A percentile compares a stretch with the other conserved stretches of the same genome.
Evolutionary conservation across 1,284 basidiomycete species (phyloP).

Genomic region (Amylostereum chailletii): DNA sequence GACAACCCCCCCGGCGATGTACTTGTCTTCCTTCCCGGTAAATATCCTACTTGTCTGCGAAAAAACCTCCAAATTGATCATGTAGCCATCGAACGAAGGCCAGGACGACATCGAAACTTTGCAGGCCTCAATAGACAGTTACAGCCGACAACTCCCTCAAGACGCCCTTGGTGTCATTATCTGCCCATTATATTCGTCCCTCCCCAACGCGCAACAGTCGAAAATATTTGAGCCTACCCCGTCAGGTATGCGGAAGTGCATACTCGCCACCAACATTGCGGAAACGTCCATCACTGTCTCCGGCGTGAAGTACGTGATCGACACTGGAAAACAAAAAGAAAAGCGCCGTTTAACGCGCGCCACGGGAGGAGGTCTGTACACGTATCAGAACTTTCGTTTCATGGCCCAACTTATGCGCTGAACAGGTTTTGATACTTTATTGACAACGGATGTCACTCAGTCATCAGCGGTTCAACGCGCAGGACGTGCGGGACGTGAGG

Average conservation of each 20-base stretch:
- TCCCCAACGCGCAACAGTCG: conserved; percentile 71
- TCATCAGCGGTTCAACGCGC: conserved; percentile 82
- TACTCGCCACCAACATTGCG: conserved; percentile 94
- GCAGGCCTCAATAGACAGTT: conserved; percentile 61
- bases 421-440: conserved; percentile 80
- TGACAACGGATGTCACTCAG: conserved; percentile 82
- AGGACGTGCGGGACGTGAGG: conserved; percentile 88
- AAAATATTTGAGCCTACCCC: conserved; percentile 73
- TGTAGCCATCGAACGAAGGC: conserved; percentile 32
- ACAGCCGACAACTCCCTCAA: conserved; percentile 56
- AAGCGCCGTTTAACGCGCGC: conserved; percentile 74
- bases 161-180: conserved; percentile 47
- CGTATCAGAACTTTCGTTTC: neutral
- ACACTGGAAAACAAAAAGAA: conserved; percentile 93
- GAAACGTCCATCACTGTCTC: conserved; percentile 98
- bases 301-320: conserved; percentile 91
- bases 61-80: neutral
- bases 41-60: conserved; percentile 6
- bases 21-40: conserved; percentile 87
- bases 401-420: neutral
- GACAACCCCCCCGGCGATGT: conserved; percentile 81
- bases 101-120: conserved; percentile 96
- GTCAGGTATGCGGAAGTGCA: conserved; percentile 74
- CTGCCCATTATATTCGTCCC: conserved; percentile 79
- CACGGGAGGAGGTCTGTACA: conserved; percentile 51